Base-by-base conservation (phyloP, 2,329 filamentous ascomycete genomes). In the Pyrenophora teres region DNA sequence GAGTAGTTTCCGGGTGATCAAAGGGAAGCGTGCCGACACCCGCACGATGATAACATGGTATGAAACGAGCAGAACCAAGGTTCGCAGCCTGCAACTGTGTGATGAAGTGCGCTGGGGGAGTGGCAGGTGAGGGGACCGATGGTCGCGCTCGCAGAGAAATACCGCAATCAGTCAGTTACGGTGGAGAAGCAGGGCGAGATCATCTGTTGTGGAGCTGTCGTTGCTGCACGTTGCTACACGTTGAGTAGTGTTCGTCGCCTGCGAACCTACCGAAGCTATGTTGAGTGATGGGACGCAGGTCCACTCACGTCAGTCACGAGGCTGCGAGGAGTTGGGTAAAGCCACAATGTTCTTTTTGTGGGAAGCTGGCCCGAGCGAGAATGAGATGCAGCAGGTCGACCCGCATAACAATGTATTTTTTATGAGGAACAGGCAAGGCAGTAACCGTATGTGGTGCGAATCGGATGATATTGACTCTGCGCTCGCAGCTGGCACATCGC, bases 1-100 rank as follows among this genome's bases (percentile, higher is more conserved):
- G 39, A 49, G 49, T 57, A 56, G 39, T 52, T 54, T 59, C 58
- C 54, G 59, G 60, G 50, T 42, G 58, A 63, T 63, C 58, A 55
- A 50, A 48, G 43, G 53, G 27, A 36, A 47, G 33, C 46, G 49
- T 52, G 41, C 47, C 41, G 52, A 47, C 31, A 46, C 40, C 45
- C 45, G 46, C 39, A 47, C 46, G 37, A 16, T 15, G 31, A 40
- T 41, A 27, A 31, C 39, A 48, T 23, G 39, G 31, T 18, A 31
- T 42, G 49, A 56, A 56, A 56, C 46, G 21, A 30, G 25, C 32
- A 33, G 21, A 45, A 46, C 43, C 25, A 30, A 30, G 25, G 27
- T 30, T 13, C 27, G 8, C 27, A 30, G 27, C 10, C 2, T 13
- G 27, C 9, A 13, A 30, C 27, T 4, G 27, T 30, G 27, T 15